These are phyloP conservation scores for Ustilago vetiveriae DNA, from an alignment of 1,284 basidiomycete species.

Conservation along the genomic window DNA sequence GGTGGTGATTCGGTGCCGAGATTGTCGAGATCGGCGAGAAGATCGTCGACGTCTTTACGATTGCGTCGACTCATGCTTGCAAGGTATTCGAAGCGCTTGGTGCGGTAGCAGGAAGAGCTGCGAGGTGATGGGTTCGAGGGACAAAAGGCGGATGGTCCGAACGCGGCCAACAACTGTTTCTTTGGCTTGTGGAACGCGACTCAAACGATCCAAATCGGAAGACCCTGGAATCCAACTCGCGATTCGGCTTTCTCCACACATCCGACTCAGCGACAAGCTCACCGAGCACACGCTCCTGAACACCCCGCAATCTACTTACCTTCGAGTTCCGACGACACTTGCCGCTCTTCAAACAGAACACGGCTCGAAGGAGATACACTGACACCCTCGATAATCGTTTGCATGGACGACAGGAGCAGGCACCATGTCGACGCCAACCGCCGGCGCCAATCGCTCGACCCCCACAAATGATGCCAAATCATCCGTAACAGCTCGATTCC, in stretches of 20 bases:
- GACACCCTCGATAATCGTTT: too few species aligned
- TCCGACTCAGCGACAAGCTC: too few species aligned
- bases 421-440: conserved; percentile 1
- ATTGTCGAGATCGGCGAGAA: conserved; percentile 63
- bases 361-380: too few species aligned
- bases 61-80: conserved; percentile 42
- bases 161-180: conserved; percentile 3
- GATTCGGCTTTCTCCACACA: conserved; percentile 18
- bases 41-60: conserved; percentile 61
- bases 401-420: too few species aligned
- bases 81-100: too few species aligned
- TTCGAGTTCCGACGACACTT: not conserved
- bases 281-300: not conserved
- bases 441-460: too few species aligned
- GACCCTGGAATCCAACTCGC: not conserved
- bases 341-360: not conserved
- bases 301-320: not conserved
- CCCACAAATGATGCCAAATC: conserved; percentile 9
- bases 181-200: not conserved
- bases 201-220: not conserved
- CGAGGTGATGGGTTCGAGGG: not conserved
- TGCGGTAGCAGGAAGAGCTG: too few species aligned
- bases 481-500: conserved; percentile 30
- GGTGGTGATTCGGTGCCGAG: conserved; percentile 45
- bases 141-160: conserved; percentile 17